Evolutionary conservation across 2,329 filamentous ascomycete species (phyloP).

Genomic region (Botryotinia convoluta): DNA sequence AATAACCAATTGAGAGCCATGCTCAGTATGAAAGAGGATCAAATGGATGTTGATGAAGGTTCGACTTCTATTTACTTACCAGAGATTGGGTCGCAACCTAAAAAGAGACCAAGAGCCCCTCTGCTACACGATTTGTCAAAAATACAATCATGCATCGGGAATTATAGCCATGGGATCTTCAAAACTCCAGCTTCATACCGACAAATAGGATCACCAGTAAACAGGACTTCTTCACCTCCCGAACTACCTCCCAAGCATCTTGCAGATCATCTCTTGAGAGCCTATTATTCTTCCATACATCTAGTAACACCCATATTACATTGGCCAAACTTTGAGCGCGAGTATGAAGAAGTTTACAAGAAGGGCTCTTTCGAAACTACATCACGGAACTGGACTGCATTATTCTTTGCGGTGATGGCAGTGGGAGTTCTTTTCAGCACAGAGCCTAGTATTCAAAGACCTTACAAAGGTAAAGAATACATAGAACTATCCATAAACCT

Average conservation of each 20-base stretch:
- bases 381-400: slow-evolving; percentile 68
- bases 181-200: slow-evolving; percentile 71
- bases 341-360: slow-evolving; percentile 75
- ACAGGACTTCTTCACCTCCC: slow-evolving; percentile 55
- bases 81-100: slow-evolving; percentile 63
- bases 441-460: slow-evolving; percentile 53
- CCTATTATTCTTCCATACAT: slow-evolving; percentile 76
- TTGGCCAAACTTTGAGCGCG: slow-evolving; percentile 76
- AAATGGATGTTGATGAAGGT: slow-evolving; percentile 45
- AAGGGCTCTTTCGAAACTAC: slow-evolving; percentile 57
- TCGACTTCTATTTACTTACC: slow-evolving; percentile 54
- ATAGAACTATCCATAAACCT: slow-evolving; percentile 68
- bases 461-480: slow-evolving; percentile 60
- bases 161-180: slow-evolving; percentile 74
- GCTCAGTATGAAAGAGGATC: slow-evolving; percentile 45
- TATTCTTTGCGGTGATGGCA: slow-evolving; percentile 81
- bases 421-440: slow-evolving; percentile 73
- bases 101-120: slow-evolving; percentile 59
- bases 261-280: slow-evolving; percentile 69
- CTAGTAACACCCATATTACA: slow-evolving; percentile 81
- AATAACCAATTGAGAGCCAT: slow-evolving; percentile 71
- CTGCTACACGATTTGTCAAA: slow-evolving; percentile 66
- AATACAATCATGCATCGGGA: slow-evolving; percentile 70
- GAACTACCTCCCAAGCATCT: slow-evolving; percentile 67
- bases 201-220: slow-evolving; percentile 47